A percentile compares a stretch with the other conserved stretches of the same genome.
Conservation (phyloP, 331 rosid genomes). For the Spiraea crenata region DNA sequence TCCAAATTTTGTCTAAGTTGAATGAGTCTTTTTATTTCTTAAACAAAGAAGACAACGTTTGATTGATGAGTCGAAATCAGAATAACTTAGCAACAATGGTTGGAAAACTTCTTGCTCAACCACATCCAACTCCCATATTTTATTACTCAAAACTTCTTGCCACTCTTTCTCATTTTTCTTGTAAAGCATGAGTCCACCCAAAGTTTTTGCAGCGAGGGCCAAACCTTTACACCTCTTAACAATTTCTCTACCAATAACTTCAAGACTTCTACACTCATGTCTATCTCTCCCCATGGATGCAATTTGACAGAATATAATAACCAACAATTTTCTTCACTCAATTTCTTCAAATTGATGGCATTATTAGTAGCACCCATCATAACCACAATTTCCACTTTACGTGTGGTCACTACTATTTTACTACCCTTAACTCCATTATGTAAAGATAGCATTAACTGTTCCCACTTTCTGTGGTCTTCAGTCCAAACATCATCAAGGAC, state of each 20-base stretch:
- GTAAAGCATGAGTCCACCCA: not conserved
- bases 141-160: not conserved
- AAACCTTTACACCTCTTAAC: not conserved
- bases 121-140: not conserved
- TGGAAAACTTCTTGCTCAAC: not conserved
- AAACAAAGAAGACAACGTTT: too few species aligned
- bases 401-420: not conserved
- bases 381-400: not conserved
- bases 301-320: not conserved
- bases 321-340: constrained; percentile 1
- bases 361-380: not conserved
- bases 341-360: not conserved
- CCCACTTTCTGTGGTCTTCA: not conserved
- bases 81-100: not conserved
- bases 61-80: too few species aligned
- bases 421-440: not conserved
- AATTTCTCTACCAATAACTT: not conserved
- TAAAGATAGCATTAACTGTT: not conserved
- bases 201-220: not conserved
- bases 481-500: constrained; percentile 11
- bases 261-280: not conserved
- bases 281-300: not conserved
- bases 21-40: too few species aligned
- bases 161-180: not conserved
- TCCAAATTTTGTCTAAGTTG: too few species aligned